Evolutionary conservation across 129 eudicot species (phyloP), one percentile per base, ranked within the genome.

Genomic region (Saposhnikovia divaricata): DNA sequence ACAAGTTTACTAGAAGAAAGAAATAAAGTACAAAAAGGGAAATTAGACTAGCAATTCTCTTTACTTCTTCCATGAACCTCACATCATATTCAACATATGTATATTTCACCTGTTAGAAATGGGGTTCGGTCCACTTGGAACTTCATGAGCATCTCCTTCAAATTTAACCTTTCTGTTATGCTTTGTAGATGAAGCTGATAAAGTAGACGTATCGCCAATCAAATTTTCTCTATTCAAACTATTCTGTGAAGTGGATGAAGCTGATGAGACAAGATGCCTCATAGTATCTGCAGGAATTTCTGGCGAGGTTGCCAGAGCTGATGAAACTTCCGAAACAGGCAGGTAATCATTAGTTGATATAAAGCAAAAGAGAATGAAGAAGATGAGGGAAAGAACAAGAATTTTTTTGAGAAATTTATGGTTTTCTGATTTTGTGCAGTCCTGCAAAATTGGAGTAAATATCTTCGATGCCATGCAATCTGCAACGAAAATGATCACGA

Each of bases 101-200:
- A 44, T 69, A 9, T 23, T 76, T 83, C 82, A 89, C 94, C 88
- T 81, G 83, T 91, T 91, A 25, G 93, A 89, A 72, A 91, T 91
- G 66, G 97, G 97, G 86, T 91, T 91, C 48, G 96, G 96, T 53
- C 96, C 96, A 82, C 96, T 91, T 18, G 96, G 96, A 78, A 91
- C 96, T 84, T 88, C 96, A 89, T 91, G 96, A 2, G 87, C 93
- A 72, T 83, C 85, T 3, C 83, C 92, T 83, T 88, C 89, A 78
- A 88, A 88, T 63, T 84, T 80, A 21, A 80, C 84, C 46, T 78
- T 79, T 63, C 71, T 11, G 38, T 12, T 3, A 25, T 28, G 37
- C 39, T 28, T 63, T 10, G 71, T 0, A 25, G 39, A n/a, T 5
- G 81, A 1, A n/a, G 42, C 5, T 19, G 77, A 74, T 19, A 47